Conservation (phyloP, 768 basidiomycete species). For the Calocybe gangraenosa region DNA sequence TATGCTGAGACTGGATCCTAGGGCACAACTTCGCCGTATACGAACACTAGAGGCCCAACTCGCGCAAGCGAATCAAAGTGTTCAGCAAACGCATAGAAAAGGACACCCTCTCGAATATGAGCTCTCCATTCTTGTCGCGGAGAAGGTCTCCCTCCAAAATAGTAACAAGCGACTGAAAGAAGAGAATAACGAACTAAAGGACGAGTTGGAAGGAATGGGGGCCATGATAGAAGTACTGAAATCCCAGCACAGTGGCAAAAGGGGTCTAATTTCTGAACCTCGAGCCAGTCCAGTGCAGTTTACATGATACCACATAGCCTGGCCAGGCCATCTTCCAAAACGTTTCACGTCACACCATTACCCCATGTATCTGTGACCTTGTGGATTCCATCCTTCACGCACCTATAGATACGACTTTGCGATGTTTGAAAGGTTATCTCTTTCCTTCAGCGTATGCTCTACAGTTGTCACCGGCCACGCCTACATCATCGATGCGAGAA, state of each 20-base stretch:
- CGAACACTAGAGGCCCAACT: constrained; percentile 59
- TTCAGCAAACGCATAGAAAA: constrained; percentile 31
- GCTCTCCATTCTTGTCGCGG: constrained; percentile 39
- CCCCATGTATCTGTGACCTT: too few species aligned
- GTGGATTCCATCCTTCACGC: too few species aligned
- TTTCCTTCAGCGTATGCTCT: too few species aligned
- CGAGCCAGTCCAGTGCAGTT: constrained; percentile 36
- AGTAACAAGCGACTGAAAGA: constrained; percentile 52
- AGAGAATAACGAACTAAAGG: constrained; percentile 47
- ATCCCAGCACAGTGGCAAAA: constrained; percentile 45
- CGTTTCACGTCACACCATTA: too few species aligned
- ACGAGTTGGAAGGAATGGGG: constrained; percentile 54
- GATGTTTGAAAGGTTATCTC: neutral
- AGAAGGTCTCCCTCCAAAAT: constrained; percentile 42
- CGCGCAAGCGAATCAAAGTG: constrained; percentile 30
- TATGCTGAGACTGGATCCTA: constrained; percentile 20
- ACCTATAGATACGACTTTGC: too few species aligned
- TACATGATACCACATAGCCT: constrained; percentile 1
- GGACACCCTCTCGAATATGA: constrained; percentile 31
- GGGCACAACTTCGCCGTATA: constrained; percentile 55
- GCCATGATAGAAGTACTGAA: constrained; percentile 70
- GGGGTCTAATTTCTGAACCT: constrained; percentile 40
- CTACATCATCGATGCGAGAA: too few species aligned
- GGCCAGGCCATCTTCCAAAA: too few species aligned
- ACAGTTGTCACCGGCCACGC: too few species aligned